These are phyloP conservation scores for Talaromyces sp. DNA, from an alignment of 2,329 filamentous ascomycete species.

Conservation along the genomic window DNA sequence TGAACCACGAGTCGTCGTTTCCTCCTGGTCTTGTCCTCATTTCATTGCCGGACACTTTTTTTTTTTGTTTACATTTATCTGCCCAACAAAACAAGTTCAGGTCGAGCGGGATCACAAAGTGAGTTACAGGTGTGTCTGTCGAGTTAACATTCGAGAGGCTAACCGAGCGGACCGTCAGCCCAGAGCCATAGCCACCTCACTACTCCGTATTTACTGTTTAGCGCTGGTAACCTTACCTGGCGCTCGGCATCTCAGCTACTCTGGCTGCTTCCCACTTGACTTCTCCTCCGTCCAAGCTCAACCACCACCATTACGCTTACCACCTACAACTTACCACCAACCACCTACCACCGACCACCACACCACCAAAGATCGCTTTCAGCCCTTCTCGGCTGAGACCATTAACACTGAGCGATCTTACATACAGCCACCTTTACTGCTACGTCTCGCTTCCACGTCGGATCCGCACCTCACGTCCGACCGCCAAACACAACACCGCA, in stretches of 20 bases:
- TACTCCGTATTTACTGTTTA: background rate
- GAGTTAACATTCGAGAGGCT: constrained; percentile 5
- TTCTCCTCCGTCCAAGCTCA: constrained; percentile 12
- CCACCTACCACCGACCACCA: background rate
- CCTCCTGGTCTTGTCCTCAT: background rate
- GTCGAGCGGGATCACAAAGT: background rate
- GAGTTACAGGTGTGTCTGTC: background rate
- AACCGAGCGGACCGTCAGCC: constrained; percentile 14
- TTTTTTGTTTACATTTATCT: background rate
- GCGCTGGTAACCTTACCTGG: constrained; percentile 2
- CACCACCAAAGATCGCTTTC: constrained; percentile 2
- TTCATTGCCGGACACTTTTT: too few relatives aligned
- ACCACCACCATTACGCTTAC: background rate
- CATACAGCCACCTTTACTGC: background rate
- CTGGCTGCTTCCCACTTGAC: constrained; percentile 11
- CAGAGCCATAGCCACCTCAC: constrained; percentile 14
- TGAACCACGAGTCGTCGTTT: background rate
- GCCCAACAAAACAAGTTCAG: background rate
- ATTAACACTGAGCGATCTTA: background rate
- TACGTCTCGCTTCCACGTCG: background rate
- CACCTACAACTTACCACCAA: background rate
- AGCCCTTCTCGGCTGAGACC: constrained; percentile 2
- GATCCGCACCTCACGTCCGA: background rate
- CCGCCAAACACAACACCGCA: background rate
- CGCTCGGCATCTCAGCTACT: constrained; percentile 6